phyloP scores from a whole-genome alignment of 352 stramenopile genomes.

The Elongisporangium senticosum region DNA sequence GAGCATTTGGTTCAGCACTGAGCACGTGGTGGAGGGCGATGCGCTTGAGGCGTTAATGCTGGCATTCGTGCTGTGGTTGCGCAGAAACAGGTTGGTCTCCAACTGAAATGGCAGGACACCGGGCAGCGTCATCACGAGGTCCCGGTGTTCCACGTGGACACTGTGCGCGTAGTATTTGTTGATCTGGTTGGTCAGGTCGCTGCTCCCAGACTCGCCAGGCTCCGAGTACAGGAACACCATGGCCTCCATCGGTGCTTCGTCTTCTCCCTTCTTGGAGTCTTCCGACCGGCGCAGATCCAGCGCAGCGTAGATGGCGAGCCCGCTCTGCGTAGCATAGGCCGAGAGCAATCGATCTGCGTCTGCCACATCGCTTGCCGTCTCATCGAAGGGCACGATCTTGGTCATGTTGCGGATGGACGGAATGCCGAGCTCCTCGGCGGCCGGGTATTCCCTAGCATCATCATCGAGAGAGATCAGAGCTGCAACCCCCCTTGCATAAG shows the following conservation, averaged over 20 bases:
- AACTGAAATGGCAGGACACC: conserved; percentile 53
- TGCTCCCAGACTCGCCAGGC: not conserved
- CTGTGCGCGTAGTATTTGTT: conserved; percentile 26
- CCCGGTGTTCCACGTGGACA: conserved; percentile 4
- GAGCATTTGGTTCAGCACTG: conserved; percentile 45
- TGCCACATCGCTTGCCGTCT: conserved; percentile 1
- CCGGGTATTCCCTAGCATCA: conserved; percentile 36
- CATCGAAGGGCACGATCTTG: conserved; percentile 42
- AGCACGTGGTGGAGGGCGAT: conserved; percentile 20
- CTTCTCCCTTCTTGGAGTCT: conserved; percentile 1
- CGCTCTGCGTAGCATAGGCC: conserved; percentile 27
- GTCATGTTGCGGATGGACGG: conserved; percentile 24
- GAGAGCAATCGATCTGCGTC: conserved; percentile 33
- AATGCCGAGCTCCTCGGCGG: conserved; percentile 39
- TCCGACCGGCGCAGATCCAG: conserved; percentile 38
- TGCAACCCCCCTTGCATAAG: conserved; percentile 2
- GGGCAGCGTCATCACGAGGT: conserved; percentile 22
- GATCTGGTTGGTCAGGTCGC: conserved; percentile 21
- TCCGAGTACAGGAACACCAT: conserved; percentile 26
- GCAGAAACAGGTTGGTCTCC: conserved; percentile 45
- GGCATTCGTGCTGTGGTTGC: conserved; percentile 9
- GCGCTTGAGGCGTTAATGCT: conserved; percentile 6
- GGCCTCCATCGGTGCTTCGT: conserved; percentile 23
- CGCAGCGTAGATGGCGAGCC: conserved; percentile 33
- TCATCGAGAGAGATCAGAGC: conserved; percentile 6